phyloP scores from a whole-genome alignment of 106 monocot genomes.

The Platanthera zijinensis region DNA sequence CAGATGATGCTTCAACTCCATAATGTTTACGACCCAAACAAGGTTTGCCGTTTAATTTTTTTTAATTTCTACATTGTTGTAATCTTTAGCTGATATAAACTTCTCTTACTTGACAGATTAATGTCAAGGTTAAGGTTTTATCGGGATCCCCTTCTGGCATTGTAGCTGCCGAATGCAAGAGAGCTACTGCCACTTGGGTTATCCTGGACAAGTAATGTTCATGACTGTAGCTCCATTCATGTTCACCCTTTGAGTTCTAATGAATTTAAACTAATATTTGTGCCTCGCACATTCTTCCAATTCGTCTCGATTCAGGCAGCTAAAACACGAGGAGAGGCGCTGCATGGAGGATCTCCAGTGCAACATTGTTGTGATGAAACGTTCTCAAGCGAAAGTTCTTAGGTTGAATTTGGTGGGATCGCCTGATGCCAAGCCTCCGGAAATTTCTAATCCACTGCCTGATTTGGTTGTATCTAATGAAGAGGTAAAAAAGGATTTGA shows the following conservation, averaged over 20 bases:
- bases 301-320: slow-evolving; percentile 33
- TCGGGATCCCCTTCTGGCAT: slow-evolving; percentile 86
- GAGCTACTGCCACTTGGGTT: slow-evolving; percentile 81
- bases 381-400: slow-evolving; percentile 84
- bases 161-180: slow-evolving; percentile 81
- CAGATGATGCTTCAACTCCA: slow-evolving; percentile 90
- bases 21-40: slow-evolving; percentile 77
- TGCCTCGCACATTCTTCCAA: background rate
- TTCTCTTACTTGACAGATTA: slow-evolving; percentile 36
- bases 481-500: slow-evolving; percentile 17
- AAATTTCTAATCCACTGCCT: slow-evolving; percentile 14
- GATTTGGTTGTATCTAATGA: slow-evolving; percentile 11
- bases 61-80: background rate
- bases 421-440: slow-evolving; percentile 38
- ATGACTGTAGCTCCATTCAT: background rate
- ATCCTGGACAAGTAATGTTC: slow-evolving; percentile 83
- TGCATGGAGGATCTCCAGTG: slow-evolving; percentile 91
- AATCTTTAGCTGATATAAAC: background rate
- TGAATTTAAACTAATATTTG: background rate
- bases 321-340: slow-evolving; percentile 79
- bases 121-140: slow-evolving; percentile 81
- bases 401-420: slow-evolving; percentile 71
- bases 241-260: too few species aligned
- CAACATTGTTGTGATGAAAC: slow-evolving; percentile 94
- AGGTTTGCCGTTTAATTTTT: slow-evolving; percentile 27